These are phyloP conservation scores for Talaromyces sp. DNA, from an alignment of 2,329 filamentous ascomycete species.

Conservation along the genomic window DNA sequence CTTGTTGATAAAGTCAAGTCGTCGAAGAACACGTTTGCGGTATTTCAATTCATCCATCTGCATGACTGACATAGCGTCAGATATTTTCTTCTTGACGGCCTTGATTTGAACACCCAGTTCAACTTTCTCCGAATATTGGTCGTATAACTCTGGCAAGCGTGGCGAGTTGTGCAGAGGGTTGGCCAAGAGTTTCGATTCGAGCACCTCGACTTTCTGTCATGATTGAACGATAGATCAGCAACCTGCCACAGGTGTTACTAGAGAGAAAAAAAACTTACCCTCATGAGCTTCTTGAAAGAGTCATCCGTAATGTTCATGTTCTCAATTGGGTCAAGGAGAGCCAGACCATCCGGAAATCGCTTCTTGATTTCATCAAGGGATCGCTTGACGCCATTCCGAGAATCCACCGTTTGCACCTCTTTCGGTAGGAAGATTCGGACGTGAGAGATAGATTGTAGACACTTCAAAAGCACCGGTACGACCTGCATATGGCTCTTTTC, in stretches of 20 bases:
- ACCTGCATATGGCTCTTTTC: constrained; percentile 72
- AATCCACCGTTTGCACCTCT: constrained; percentile 65
- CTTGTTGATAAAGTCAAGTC: constrained; percentile 93
- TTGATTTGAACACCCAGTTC: constrained; percentile 75
- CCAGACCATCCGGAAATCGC: constrained; percentile 88
- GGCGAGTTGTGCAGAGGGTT: constrained; percentile 92
- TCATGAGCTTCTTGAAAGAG: constrained; percentile 82
- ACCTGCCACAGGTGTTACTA: no score
- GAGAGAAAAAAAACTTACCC: constrained; percentile 45
- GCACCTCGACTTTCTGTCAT: constrained; percentile 92
- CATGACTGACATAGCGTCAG: constrained; percentile 77
- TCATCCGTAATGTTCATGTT: constrained; percentile 95
- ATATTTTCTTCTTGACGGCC: constrained; percentile 79
- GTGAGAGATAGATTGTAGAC: constrained; percentile 78
- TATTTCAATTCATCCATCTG: constrained; percentile 96
- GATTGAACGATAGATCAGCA: neutral
- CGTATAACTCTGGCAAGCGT: constrained; percentile 75
- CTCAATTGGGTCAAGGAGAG: constrained; percentile 86
- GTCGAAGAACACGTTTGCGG: constrained; percentile 88
- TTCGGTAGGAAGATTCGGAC: constrained; percentile 78
- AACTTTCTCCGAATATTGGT: constrained; percentile 80
- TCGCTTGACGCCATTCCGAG: constrained; percentile 65
- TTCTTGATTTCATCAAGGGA: constrained; percentile 72
- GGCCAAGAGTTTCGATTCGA: constrained; percentile 81
- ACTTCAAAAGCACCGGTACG: constrained; percentile 80